Percentiles rank a stretch among this genome's conserved stretches.
These are phyloP conservation scores for Amanita muscaria DNA, from an alignment of 768 basidiomycete genomes.

Conservation along the genomic window DNA sequence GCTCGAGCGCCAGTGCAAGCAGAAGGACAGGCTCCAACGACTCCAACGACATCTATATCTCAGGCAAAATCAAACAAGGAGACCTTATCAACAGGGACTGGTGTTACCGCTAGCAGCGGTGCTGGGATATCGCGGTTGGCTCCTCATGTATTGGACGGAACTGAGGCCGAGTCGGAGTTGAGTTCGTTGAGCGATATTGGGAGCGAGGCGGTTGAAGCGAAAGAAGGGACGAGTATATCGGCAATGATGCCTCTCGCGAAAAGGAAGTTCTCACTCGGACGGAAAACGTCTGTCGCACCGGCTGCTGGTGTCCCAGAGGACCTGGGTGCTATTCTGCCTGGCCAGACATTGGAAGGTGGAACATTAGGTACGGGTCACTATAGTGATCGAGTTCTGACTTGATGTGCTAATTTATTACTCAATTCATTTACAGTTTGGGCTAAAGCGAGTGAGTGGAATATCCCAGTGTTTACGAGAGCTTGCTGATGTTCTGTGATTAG, in stretches of 20 bases:
- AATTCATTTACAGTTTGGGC: conserved; percentile 83
- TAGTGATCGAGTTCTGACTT: neutral
- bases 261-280: neutral
- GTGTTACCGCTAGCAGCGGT: conserved; percentile 7
- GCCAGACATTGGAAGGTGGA: conserved; percentile 23
- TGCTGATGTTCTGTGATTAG: conserved; percentile 25
- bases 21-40: no score
- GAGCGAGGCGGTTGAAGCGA: conserved; percentile 1
- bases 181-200: conserved; percentile 9
- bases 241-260: conserved; percentile 2
- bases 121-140: conserved; percentile 1
- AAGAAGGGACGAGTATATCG: conserved; percentile 2
- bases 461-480: neutral
- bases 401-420: conserved; percentile 2
- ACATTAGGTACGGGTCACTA: conserved; percentile 62
- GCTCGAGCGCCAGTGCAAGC: neutral
- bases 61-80: neutral
- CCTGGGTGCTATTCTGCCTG: neutral
- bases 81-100: neutral
- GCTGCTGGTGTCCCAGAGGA: conserved; percentile 18
- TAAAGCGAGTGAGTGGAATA: conserved; percentile 47
- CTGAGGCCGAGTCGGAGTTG: conserved; percentile 7
- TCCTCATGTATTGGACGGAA: neutral
- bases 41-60: neutral
- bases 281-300: conserved; percentile 8